A percentile compares a stretch with the other conserved stretches of the same genome.
Evolutionary conservation across 2,329 filamentous ascomycete genomes (phyloP).

Genomic region (Periconia macrospinosa): DNA sequence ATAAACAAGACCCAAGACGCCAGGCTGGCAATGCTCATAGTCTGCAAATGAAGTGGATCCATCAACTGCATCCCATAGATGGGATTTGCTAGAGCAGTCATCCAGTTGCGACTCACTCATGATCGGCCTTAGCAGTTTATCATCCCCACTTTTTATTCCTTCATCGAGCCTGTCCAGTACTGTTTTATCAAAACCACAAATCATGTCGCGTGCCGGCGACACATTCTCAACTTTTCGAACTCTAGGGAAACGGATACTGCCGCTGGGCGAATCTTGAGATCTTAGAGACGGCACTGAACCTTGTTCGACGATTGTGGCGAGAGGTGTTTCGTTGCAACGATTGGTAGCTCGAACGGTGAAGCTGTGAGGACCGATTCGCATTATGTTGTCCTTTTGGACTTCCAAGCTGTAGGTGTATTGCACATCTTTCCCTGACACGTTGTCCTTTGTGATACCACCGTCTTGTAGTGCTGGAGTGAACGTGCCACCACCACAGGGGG

Average conservation of each 20-base stretch:
- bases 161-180: constrained; percentile 20
- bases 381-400: constrained; percentile 18
- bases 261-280: constrained; percentile 34
- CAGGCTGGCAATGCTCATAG: background rate
- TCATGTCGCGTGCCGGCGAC: constrained; percentile 15
- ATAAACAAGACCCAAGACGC: background rate
- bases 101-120: background rate
- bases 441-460: constrained; percentile 17
- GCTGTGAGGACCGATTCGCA: constrained; percentile 25
- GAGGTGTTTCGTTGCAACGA: constrained; percentile 38
- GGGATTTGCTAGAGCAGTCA: background rate
- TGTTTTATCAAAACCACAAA: constrained; percentile 20
- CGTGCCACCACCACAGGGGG: constrained; percentile 5
- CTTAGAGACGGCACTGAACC: constrained; percentile 45
- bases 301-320: constrained; percentile 50
- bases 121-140: background rate
- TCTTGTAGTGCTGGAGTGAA: constrained; percentile 4
- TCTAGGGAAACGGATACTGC: constrained; percentile 20
- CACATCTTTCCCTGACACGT: background rate
- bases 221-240: constrained; percentile 15
- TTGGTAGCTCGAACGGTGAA: constrained; percentile 29
- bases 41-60: background rate
- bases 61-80: background rate
- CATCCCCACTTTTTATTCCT: constrained; percentile 12
- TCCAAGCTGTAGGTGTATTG: background rate